Evolutionary conservation across 805 yeast species (phyloP).

Genomic region (Kuraishia hungarica): DNA sequence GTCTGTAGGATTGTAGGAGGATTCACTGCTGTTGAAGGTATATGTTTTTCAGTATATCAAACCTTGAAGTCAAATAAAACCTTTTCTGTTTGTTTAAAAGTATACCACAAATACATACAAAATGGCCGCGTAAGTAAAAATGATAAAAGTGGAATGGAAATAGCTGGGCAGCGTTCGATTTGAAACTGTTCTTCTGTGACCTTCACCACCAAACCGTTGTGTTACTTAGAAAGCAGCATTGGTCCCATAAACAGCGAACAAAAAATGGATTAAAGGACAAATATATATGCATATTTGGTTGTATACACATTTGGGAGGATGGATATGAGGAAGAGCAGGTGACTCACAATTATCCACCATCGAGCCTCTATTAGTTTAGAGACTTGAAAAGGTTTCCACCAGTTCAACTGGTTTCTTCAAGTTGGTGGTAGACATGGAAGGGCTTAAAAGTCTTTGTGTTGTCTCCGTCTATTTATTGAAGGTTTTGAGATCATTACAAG

Average conservation of each 20-base stretch:
- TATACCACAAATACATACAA: neutral
- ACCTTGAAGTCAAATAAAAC: neutral
- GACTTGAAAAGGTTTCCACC: too few species aligned
- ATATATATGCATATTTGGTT: too few species aligned
- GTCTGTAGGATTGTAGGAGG: neutral
- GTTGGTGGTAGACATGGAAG: neutral
- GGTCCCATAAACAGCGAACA: too few species aligned
- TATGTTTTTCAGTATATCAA: neutral
- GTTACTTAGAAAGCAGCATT: neutral
- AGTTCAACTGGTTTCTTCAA: neutral
- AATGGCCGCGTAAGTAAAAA: neutral
- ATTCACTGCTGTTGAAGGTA: neutral
- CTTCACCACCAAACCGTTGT: too few species aligned
- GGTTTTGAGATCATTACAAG: constrained; percentile 25
- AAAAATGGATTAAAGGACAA: too few species aligned
- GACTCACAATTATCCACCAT: too few species aligned
- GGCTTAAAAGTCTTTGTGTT: neutral
- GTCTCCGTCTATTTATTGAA: neutral
- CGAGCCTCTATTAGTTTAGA: too few species aligned
- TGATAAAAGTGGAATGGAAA: neutral
- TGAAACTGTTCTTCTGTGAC: neutral
- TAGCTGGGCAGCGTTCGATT: too few species aligned
- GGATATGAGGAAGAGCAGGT: too few species aligned
- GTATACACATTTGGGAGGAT: too few species aligned
- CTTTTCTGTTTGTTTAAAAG: neutral